Evolutionary conservation across 2,329 filamentous ascomycete genomes (phyloP).

Genomic region (Tetracladium maxilliforme): DNA sequence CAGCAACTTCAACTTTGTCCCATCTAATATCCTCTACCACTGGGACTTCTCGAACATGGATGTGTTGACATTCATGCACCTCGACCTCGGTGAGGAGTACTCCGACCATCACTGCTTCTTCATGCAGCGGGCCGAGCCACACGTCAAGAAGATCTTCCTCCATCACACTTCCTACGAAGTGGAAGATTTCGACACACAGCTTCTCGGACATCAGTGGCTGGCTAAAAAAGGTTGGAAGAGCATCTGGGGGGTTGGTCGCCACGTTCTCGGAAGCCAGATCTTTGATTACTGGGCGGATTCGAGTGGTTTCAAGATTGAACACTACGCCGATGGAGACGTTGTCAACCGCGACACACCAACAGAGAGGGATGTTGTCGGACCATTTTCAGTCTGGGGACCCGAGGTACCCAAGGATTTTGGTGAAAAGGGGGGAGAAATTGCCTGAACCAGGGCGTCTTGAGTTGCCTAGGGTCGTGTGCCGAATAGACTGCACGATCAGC

Average conservation of each 20-base stretch:
- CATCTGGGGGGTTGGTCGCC: slow-evolving; percentile 58
- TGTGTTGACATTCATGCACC: slow-evolving; percentile 33
- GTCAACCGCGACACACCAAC: slow-evolving; percentile 40
- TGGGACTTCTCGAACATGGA: slow-evolving; percentile 12
- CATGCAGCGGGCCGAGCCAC: slow-evolving; percentile 21
- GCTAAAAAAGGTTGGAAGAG: slow-evolving; percentile 43
- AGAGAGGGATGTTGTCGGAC: slow-evolving; percentile 19
- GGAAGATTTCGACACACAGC: slow-evolving; percentile 57
- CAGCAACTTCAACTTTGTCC: slow-evolving; percentile 23
- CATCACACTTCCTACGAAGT: slow-evolving; percentile 59
- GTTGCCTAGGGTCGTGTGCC: too few relatives aligned
- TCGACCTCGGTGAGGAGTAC: slow-evolving; percentile 32
- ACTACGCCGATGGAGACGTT: slow-evolving; percentile 58
- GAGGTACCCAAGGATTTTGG: slow-evolving; percentile 16
- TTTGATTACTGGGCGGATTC: slow-evolving; percentile 61
- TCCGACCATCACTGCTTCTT: slow-evolving; percentile 43
- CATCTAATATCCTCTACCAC: slow-evolving; percentile 12
- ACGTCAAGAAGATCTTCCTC: too few relatives aligned
- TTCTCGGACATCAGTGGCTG: slow-evolving; percentile 57
- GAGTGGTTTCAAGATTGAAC: slow-evolving; percentile 47
- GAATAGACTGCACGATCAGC: too few relatives aligned
- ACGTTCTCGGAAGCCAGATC: slow-evolving; percentile 56
- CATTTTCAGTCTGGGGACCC: slow-evolving; percentile 23
- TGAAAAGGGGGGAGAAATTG: too few relatives aligned
- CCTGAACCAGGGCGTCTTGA: too few relatives aligned